A percentile compares a stretch with the other conserved stretches of the same genome.
Conservation (phyloP, 2,329 filamentous ascomycete species). For the Trichoderma sp. region DNA sequence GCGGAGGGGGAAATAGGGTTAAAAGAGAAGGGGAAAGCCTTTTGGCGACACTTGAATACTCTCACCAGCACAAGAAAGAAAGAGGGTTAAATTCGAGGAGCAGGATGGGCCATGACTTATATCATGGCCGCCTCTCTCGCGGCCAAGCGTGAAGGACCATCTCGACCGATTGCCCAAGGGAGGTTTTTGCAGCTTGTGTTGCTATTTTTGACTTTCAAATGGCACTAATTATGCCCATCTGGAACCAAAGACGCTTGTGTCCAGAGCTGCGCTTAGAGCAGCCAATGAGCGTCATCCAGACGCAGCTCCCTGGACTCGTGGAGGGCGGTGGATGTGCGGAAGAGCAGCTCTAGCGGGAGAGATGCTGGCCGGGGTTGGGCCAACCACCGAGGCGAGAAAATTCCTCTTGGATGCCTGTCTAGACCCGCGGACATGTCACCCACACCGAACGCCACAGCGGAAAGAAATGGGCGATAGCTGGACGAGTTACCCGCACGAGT, state of each 20-base stretch:
- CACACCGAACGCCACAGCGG: slow-evolving; percentile 14
- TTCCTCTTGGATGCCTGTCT: slow-evolving; percentile 15
- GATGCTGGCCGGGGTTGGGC: slow-evolving; percentile 21
- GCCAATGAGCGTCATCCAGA: slow-evolving; percentile 45
- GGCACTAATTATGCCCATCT: slow-evolving; percentile 29
- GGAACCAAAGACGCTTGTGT: slow-evolving; percentile 29
- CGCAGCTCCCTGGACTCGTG: slow-evolving; percentile 20
- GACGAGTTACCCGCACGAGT: background rate
- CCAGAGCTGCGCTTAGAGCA: slow-evolving; percentile 48
- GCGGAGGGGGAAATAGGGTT: slow-evolving; percentile 37
- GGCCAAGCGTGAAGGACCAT: slow-evolving; percentile 37
- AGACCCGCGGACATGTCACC: slow-evolving; percentile 17
- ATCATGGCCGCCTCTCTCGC: slow-evolving; percentile 51
- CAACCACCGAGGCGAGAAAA: slow-evolving; percentile 18
- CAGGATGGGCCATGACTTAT: slow-evolving; percentile 57
- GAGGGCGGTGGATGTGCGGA: slow-evolving; percentile 34
- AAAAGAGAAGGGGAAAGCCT: slow-evolving; percentile 43
- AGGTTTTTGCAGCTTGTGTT: slow-evolving; percentile 30
- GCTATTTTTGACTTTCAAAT: slow-evolving; percentile 42
- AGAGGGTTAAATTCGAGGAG: slow-evolving; percentile 43
- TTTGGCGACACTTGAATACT: slow-evolving; percentile 54
- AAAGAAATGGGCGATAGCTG: background rate
- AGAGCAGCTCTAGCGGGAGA: slow-evolving; percentile 26
- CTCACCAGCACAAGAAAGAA: slow-evolving; percentile 43
- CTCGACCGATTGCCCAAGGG: slow-evolving; percentile 25